These are phyloP conservation scores for Dendrobium nobile DNA, from an alignment of 106 monocot species.

Conservation along the genomic window DNA sequence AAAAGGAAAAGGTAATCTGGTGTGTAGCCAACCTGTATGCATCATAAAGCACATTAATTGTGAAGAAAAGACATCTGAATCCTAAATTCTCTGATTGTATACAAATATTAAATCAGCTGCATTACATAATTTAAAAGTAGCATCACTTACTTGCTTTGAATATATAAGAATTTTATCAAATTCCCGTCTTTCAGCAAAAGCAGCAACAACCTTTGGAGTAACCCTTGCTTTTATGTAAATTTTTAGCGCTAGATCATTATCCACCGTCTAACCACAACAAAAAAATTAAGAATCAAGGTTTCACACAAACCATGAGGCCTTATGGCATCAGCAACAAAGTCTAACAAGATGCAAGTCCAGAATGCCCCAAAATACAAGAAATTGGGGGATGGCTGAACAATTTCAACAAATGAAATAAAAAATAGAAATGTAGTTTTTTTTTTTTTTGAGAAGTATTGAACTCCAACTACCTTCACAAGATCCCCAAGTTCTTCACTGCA, in stretches of 20 bases:
- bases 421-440: neutral
- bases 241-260: constrained; percentile 95
- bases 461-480: constrained; percentile 76
- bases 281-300: neutral
- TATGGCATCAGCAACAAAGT: neutral
- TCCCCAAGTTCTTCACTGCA: constrained; percentile 99
- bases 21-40: constrained; percentile 85
- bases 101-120: neutral
- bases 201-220: constrained; percentile 98
- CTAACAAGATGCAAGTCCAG: neutral
- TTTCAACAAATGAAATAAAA: neutral
- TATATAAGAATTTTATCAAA: constrained; percentile 99
- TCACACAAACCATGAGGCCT: neutral
- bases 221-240: constrained; percentile 98
- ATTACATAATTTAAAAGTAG: neutral
- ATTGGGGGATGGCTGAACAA: neutral
- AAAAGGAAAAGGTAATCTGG: constrained; percentile 98
- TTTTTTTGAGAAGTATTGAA: neutral
- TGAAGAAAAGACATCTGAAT: neutral
- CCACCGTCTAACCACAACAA: constrained; percentile 61
- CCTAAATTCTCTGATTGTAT: neutral
- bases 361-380: neutral
- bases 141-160: constrained; percentile 76
- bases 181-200: constrained; percentile 97
- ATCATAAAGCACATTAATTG: neutral